Evolutionary conservation across 2,329 filamentous ascomycete genomes (phyloP).

Genomic region (Colletotrichum cordylinicola): DNA sequence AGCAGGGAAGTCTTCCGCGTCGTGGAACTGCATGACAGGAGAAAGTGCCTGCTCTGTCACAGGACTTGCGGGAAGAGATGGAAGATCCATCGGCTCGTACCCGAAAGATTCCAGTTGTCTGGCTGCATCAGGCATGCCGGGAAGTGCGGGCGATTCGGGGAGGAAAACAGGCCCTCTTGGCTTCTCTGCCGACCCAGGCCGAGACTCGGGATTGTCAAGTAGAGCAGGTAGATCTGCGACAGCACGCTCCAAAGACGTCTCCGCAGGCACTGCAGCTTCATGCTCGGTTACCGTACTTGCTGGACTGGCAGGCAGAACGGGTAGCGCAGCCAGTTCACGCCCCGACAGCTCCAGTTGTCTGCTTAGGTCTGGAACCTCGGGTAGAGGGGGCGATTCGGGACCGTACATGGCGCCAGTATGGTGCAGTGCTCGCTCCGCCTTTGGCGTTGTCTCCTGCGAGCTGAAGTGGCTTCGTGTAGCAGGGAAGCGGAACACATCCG

Average conservation of each 20-base stretch:
- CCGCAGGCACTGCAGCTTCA: not conserved
- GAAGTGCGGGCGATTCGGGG: constrained; percentile 2
- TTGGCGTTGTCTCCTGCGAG: constrained; percentile 73
- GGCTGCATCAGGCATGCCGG: not conserved
- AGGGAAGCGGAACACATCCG: constrained; percentile 33
- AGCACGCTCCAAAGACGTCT: not conserved
- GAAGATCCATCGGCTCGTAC: not conserved
- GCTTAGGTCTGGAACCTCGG: not conserved
- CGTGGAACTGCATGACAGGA: not conserved
- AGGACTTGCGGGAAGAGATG: constrained; percentile 1
- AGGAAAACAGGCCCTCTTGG: not conserved
- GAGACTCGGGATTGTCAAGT: not conserved
- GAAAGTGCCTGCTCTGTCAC: not conserved
- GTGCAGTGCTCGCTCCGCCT: constrained; percentile 47
- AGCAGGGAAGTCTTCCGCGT: not conserved
- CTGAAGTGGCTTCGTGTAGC: constrained; percentile 54
- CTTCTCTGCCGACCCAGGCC: not conserved
- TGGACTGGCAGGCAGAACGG: constrained; percentile 2
- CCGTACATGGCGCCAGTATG: not conserved
- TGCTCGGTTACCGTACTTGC: not conserved
- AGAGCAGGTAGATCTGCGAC: constrained; percentile 14
- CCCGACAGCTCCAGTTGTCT: not conserved
- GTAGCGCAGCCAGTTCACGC: not conserved
- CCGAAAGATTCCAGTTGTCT: not conserved
- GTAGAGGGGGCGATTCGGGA: not conserved